Conservation (phyloP, 371 early-diverging fungal species). For the Mucor indicus region DNA sequence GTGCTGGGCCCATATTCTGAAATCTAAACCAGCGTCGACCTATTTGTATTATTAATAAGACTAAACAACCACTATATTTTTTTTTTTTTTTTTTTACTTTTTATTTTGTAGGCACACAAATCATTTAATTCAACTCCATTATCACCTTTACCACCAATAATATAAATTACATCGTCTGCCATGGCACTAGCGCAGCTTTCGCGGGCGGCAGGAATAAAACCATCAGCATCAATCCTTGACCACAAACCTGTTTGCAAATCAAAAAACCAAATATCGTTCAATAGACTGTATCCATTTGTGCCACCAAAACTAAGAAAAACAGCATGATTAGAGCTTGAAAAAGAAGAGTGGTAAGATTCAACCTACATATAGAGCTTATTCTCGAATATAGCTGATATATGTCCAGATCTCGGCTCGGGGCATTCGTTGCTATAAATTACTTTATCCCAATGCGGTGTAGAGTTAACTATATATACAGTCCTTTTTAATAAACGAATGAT, state of each 20-base stretch:
- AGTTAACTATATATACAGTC: conserved; percentile 2
- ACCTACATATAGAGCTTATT: conserved; percentile 62
- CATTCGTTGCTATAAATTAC: conserved; percentile 46
- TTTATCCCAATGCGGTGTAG: conserved; percentile 56
- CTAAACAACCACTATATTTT: not conserved
- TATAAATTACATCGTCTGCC: conserved; percentile 73
- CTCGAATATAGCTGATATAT: conserved; percentile 54
- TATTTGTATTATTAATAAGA: not conserved
- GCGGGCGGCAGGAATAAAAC: conserved; percentile 65
- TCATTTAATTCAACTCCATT: conserved; percentile 64
- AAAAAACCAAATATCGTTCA: conserved; percentile 77
- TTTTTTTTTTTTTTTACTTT: conserved; percentile 30
- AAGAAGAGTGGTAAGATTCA: not conserved
- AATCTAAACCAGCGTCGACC: conserved; percentile 67
- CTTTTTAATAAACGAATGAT: not conserved
- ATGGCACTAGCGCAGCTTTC: conserved; percentile 65
- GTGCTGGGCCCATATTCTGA: conserved; percentile 67
- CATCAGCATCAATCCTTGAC: conserved; percentile 60
- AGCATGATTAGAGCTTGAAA: not conserved
- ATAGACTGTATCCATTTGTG: conserved; percentile 62
- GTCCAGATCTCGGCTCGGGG: conserved; percentile 59
- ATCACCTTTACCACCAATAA: conserved; percentile 69
- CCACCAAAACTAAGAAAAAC: conserved; percentile 66
- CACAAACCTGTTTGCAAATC: conserved; percentile 57
- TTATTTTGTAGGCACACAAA: conserved; percentile 70